These are phyloP conservation scores for Murraya koenigii DNA, from an alignment of 345 rosid genomes.

Conservation along the genomic window DNA sequence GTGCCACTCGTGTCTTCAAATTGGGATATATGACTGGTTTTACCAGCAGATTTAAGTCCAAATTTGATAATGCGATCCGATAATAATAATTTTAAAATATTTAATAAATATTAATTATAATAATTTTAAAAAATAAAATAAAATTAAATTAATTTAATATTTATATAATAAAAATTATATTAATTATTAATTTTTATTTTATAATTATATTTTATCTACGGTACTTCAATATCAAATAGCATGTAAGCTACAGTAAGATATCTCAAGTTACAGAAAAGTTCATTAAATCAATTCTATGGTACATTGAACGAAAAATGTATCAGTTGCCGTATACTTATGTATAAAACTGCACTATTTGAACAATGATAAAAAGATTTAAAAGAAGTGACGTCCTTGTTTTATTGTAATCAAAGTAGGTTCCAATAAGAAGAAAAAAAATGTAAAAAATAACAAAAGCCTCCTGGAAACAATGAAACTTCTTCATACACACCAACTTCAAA, in stretches of 20 bases:
- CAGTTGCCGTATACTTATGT: neutral
- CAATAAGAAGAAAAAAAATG: neutral
- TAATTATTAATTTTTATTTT: too few species aligned
- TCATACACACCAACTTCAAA: neutral
- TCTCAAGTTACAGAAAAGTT: neutral
- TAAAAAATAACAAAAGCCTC: neutral
- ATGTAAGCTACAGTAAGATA: too few species aligned
- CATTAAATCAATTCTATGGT: neutral
- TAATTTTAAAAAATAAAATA: too few species aligned
- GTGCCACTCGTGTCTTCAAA: too few species aligned
- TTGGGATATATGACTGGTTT: too few species aligned
- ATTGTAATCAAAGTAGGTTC: neutral
- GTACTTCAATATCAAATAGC: rapidly evolving
- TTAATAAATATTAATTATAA: too few species aligned
- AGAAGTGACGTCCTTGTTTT: neutral
- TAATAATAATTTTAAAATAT: too few species aligned
- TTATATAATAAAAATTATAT: too few species aligned
- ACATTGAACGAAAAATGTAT: neutral
- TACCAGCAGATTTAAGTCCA: too few species aligned
- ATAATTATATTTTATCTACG: too few species aligned
- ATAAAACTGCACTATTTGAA: neutral
- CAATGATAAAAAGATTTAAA: neutral
- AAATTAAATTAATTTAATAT: too few species aligned
- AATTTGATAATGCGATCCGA: too few species aligned
- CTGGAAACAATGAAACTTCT: neutral